Base-by-base conservation (phyloP, 2,329 filamentous ascomycete species). In the Aspergillus transmontanensis region DNA sequence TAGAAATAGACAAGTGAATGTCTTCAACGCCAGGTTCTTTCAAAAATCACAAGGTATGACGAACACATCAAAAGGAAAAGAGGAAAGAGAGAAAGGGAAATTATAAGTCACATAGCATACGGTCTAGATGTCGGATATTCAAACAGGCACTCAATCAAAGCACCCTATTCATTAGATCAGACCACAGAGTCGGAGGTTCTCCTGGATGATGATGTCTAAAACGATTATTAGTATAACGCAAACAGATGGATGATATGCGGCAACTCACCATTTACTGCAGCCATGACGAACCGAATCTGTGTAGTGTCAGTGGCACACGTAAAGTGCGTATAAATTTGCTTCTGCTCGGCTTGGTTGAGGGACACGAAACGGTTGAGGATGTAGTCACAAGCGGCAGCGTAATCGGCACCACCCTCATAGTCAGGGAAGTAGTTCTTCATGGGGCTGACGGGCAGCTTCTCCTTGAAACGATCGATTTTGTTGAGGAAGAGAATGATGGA, bases 261-360 rank as follows among this genome's bases (percentile, higher is more conserved):
- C 39, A 48, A 78, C 89, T 75, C 86, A 97, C 94, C 94, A 83
- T 99, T 99, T 76, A 99, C 95, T 71, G 95, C 95, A 66, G 94
- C 94, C 95, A 99, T 99, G 82, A 99, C 95, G 85, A 99, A 98
- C 76, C 95, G 90, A 74, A 99, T 99, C 81, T 99, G 95, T 75
- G 95, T 97, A 36, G 95, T 99, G 78, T 99, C 95, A 56, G 95
- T 99, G 65, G 95, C 95, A 79, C 95, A 98, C 57, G 95, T 99
- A 83, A 99, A 99, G 82, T 98, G 95, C 64, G 95, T 99, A 86
- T 99, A 99, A 79, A 99, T 98, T 81, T 99, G 95, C 86, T 99
- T 99, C 60, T 93, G 97, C 84, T 98, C 95, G 79, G 97, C 94
- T 82, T 98, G 95, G 84, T 99, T 99, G 78, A 99, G 85, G 78